Evolutionary conservation across 208 protist genomes (phyloP).

Genomic region (Herpetomonas tarakana): DNA sequence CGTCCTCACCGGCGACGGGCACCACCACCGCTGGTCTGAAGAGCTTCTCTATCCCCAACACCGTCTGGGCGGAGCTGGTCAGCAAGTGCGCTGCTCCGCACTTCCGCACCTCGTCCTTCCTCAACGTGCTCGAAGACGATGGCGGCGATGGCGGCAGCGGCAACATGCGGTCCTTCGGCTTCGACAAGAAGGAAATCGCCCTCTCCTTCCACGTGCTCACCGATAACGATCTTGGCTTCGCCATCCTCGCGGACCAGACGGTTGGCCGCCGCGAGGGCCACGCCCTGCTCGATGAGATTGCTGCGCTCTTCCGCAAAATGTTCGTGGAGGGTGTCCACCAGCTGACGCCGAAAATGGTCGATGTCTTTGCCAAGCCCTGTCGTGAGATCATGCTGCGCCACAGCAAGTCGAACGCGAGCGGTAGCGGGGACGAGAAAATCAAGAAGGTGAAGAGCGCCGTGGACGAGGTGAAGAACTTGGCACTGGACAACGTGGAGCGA

Average conservation of each 20-base stretch:
- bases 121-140: slow-evolving; percentile 34
- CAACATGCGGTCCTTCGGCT: background rate
- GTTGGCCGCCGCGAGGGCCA: slow-evolving; percentile 58
- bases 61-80: slow-evolving; percentile 74
- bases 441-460: slow-evolving; percentile 69
- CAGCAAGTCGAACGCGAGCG: slow-evolving; percentile 21
- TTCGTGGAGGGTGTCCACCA: slow-evolving; percentile 69
- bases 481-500: slow-evolving; percentile 83
- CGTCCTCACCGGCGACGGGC: background rate
- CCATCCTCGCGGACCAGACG: slow-evolving; percentile 42
- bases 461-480: slow-evolving; percentile 80
- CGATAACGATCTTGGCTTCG: slow-evolving; percentile 71
- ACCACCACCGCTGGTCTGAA: slow-evolving; percentile 4
- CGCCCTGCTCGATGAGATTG: slow-evolving; percentile 63
- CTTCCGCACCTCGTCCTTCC: slow-evolving; percentile 71
- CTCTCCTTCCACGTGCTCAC: slow-evolving; percentile 85
- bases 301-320: slow-evolving; percentile 81
- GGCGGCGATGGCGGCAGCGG: slow-evolving; percentile 11
- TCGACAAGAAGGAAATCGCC: slow-evolving; percentile 29
- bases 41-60: slow-evolving; percentile 67
- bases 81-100: slow-evolving; percentile 74
- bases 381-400: slow-evolving; percentile 58
- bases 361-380: slow-evolving; percentile 68
- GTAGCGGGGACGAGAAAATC: slow-evolving; percentile 54
- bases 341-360: slow-evolving; percentile 53